Percentiles rank a stretch among this genome's conserved stretches.
These are phyloP conservation scores for Syncephalastrum contaminatum DNA, from an alignment of 371 early-diverging fungal genomes.

Conservation along the genomic window DNA sequence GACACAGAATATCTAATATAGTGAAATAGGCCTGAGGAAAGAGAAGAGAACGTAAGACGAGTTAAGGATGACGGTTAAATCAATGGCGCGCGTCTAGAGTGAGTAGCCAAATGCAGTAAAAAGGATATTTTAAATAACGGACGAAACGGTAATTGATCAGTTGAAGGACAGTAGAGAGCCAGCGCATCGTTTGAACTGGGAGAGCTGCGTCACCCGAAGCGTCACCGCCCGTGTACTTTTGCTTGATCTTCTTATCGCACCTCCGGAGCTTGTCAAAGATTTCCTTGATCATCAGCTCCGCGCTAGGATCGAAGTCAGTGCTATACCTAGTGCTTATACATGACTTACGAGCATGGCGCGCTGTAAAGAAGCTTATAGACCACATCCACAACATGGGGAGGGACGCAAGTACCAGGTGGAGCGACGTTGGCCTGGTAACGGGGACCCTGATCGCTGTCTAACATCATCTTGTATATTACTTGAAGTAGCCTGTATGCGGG, in stretches of 20 bases:
- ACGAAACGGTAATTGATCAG: slow-evolving; percentile 71
- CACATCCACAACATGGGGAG: slow-evolving; percentile 76
- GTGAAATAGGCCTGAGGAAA: slow-evolving; percentile 58
- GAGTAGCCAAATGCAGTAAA: slow-evolving; percentile 5
- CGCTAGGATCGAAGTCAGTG: slow-evolving; percentile 22
- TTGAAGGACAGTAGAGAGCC: slow-evolving; percentile 78
- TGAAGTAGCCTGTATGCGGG: slow-evolving; percentile 51
- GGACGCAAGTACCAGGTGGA: slow-evolving; percentile 57
- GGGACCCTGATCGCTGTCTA: slow-evolving; percentile 68
- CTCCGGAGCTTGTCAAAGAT: slow-evolving; percentile 73
- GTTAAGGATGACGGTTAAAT: slow-evolving; percentile 35
- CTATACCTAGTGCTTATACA: neutral
- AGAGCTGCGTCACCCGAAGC: slow-evolving; percentile 22
- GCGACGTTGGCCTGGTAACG: slow-evolving; percentile 55
- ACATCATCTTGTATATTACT: slow-evolving; percentile 80
- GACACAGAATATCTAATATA: slow-evolving; percentile 64
- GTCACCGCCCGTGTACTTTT: slow-evolving; percentile 18
- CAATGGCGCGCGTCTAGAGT: neutral
- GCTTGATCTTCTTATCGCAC: slow-evolving; percentile 63
- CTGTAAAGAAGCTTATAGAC: slow-evolving; percentile 76
- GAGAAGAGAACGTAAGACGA: slow-evolving; percentile 36
- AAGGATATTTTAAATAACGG: slow-evolving; percentile 49
- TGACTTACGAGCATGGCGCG: slow-evolving; percentile 74
- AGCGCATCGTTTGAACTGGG: slow-evolving; percentile 60
- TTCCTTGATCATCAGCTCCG: slow-evolving; percentile 74